phyloP scores from a whole-genome alignment of 495 filamentous ascomycete species.

The Aspergillus saccharolyticus region DNA sequence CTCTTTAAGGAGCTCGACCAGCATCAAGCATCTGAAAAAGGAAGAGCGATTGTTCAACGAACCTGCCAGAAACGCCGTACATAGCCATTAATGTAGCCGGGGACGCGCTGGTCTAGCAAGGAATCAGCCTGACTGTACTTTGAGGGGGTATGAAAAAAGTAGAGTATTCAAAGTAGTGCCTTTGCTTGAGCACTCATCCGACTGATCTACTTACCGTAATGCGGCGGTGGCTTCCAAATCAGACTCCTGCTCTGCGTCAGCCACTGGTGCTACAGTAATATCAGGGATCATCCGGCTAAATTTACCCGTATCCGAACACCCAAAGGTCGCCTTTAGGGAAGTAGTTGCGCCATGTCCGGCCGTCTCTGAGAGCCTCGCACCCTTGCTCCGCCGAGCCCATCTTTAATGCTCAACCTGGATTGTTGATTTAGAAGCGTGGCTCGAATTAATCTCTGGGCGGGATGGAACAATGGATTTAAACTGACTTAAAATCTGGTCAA shows the following conservation, averaged over 20 bases:
- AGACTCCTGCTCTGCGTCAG: constrained; percentile 59
- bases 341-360: constrained; percentile 40
- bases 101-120: constrained; percentile 71
- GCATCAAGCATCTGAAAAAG: neutral
- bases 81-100: constrained; percentile 90
- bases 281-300: constrained; percentile 8
- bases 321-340: constrained; percentile 62
- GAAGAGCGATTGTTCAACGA: constrained; percentile 20
- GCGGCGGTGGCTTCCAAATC: constrained; percentile 97
- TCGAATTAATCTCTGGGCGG: neutral
- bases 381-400: constrained; percentile 25
- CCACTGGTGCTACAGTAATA: neutral
- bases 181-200: too few relatives aligned
- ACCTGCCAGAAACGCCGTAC: constrained; percentile 99
- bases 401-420: neutral
- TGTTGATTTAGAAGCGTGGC: neutral
- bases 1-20: neutral
- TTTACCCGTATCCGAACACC: constrained; percentile 89
- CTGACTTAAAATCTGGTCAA: neutral
- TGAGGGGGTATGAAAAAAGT: neutral
- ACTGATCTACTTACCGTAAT: constrained; percentile 67
- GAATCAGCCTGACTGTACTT: neutral
- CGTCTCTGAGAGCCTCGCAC: constrained; percentile 26
- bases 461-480: neutral
- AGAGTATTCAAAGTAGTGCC: too few relatives aligned